Evolutionary conservation across 1,284 basidiomycete species (phyloP).

Genomic region (Paramarasmius palmivorus): DNA sequence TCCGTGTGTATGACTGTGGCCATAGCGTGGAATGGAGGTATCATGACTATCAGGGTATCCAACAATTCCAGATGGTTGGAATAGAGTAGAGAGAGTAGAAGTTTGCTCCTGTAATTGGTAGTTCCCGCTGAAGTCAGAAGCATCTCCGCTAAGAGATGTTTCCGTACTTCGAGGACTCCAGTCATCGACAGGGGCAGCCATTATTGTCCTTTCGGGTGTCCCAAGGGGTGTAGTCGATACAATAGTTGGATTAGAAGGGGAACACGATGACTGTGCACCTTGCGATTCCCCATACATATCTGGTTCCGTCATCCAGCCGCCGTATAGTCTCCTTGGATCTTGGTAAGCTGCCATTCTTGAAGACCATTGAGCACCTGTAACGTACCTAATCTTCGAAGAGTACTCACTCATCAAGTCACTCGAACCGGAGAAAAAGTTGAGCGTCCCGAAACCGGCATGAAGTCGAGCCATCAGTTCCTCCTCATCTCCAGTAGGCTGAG

Average conservation of each 20-base stretch:
- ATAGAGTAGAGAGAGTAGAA: not conserved
- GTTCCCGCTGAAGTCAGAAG: not conserved
- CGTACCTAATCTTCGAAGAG: slow-evolving; percentile 17
- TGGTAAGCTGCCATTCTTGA: slow-evolving; percentile 38
- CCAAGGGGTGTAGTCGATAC: not conserved
- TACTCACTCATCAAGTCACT: slow-evolving; percentile 40
- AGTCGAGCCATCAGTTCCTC: slow-evolving; percentile 37
- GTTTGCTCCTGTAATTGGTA: not conserved
- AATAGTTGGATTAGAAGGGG: not conserved
- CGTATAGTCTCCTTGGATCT: slow-evolving; percentile 29
- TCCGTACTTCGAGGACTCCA: not conserved
- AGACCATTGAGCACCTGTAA: slow-evolving; percentile 5
- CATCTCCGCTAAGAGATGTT: not conserved
- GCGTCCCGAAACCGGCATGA: slow-evolving; percentile 33
- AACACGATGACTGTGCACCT: too few relatives aligned
- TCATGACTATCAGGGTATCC: not conserved
- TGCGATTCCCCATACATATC: not conserved
- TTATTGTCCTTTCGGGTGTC: too few relatives aligned
- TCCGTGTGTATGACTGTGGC: not conserved
- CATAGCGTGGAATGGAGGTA: not conserved
- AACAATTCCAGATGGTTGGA: not conserved
- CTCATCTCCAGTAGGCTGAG: slow-evolving; percentile 23
- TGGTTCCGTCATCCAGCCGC: not conserved
- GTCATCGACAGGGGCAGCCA: not conserved
- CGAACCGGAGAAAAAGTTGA: slow-evolving; percentile 38